Base-by-base conservation (phyloP, 2,329 filamentous ascomycete genomes). In the Sphaceloma murrayae region DNA sequence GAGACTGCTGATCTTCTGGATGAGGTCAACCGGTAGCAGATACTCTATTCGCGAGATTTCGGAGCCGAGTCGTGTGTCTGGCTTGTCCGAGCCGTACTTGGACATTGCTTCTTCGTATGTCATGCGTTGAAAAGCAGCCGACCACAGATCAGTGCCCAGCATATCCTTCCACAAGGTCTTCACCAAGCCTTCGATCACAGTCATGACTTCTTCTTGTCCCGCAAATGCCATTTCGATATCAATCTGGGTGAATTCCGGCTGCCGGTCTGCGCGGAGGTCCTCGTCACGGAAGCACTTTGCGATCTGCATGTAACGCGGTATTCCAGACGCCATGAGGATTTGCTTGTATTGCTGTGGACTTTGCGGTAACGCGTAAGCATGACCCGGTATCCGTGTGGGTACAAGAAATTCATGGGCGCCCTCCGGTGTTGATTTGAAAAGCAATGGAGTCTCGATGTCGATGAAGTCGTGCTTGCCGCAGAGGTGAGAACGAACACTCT, bases 321-420 rank as follows among this genome's bases (percentile, higher is more conserved):
- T 74, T 0, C 89, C 89, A 49, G 84, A 83, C 0, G 87, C 85
- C 87, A 98, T 96, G 31, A 98, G 73, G 2, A 95, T 85, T 66
- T 98, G 91, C 66, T 98, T 98, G 60, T 96, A 98, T 62, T 98
- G 91, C 61, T 98, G 91, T 0, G 91, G 91, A 52, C 89, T 96
- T 61, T 98, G 93, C 0, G 88, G 88, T 14, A 98, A 68, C 6
- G 91, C 91, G 62, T 96, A 98, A 3, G 85, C 87, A 48, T 79
- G 67, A 0, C 85, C 86, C 1, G 71, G 72, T 26, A 73, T 75
- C 19, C 91, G 73, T 1, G 88, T 94, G 0, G 91, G 91, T 3
- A 98, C 89, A 4, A 98, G 63, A 50, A 98, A 98, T 60, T 98
- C 91, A 38, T 89, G 74, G 1, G 91, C 93, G 1, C 91, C 91